Percentiles rank a stretch among this genome's conserved stretches.
Conservation (phyloP, 768 basidiomycete genomes). For the Crepidotus variabilis region DNA sequence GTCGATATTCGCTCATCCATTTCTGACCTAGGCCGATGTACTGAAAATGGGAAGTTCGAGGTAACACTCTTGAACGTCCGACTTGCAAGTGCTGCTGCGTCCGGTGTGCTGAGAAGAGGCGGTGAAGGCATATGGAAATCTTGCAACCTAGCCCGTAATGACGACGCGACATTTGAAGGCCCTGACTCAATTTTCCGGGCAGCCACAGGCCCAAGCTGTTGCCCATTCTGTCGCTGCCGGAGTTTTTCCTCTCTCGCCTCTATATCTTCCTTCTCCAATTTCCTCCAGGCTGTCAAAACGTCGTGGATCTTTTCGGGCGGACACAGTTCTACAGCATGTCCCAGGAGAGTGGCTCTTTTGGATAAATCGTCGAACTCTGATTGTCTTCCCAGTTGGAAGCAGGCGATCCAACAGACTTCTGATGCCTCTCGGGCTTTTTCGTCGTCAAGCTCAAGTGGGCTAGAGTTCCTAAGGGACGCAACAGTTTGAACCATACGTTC, state of each 20-base stretch:
- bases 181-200: slow-evolving; percentile 12
- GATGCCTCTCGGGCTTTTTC: slow-evolving; percentile 51
- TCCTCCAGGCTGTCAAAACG: slow-evolving; percentile 75
- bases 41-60: slow-evolving; percentile 70
- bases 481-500: slow-evolving; percentile 69
- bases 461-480: slow-evolving; percentile 38
- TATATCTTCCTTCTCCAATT: slow-evolving; percentile 64
- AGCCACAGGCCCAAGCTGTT: background rate
- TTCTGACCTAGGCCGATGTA: slow-evolving; percentile 36
- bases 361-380: slow-evolving; percentile 66
- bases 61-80: slow-evolving; percentile 76
- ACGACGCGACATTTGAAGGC: slow-evolving; percentile 37
- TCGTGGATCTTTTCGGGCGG: slow-evolving; percentile 77
- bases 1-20: slow-evolving; percentile 39
- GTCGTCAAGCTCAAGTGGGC: slow-evolving; percentile 28
- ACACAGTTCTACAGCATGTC: slow-evolving; percentile 82
- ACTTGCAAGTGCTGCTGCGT: slow-evolving; percentile 76
- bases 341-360: slow-evolving; percentile 68
- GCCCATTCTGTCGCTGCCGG: slow-evolving; percentile 9
- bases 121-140: slow-evolving; percentile 68
- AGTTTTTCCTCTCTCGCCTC: slow-evolving; percentile 41
- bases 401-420: slow-evolving; percentile 88
- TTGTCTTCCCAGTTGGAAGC: slow-evolving; percentile 84
- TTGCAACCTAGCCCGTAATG: slow-evolving; percentile 59
- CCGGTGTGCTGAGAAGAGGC: slow-evolving; percentile 66